A percentile compares a stretch with the other conserved stretches of the same genome.
Evolutionary conservation across 2,329 filamentous ascomycete species (phyloP).

Genomic region (Aspergillus sp.): DNA sequence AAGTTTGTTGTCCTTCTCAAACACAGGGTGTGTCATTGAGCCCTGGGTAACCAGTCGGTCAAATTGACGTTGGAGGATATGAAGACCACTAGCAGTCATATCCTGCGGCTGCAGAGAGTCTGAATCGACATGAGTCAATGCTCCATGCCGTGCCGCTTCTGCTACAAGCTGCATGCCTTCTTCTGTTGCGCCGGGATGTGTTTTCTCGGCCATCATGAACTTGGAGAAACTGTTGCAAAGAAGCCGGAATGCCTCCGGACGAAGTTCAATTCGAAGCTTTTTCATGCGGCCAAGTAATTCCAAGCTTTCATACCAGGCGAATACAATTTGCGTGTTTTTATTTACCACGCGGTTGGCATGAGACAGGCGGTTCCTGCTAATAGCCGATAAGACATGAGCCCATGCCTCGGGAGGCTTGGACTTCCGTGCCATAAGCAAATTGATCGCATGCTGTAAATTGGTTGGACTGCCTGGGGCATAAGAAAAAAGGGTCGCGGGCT

Average conservation of each 20-base stretch:
- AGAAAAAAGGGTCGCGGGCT: slow-evolving; percentile 21
- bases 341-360: slow-evolving; percentile 18
- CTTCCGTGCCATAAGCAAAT: slow-evolving; percentile 31
- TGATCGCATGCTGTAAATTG: slow-evolving; percentile 37
- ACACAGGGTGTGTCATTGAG: slow-evolving; percentile 20
- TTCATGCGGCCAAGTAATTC: slow-evolving; percentile 37
- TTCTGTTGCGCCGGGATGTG: slow-evolving; percentile 25
- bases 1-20: slow-evolving; percentile 18
- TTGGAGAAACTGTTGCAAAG: slow-evolving; percentile 37
- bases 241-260: slow-evolving; percentile 33
- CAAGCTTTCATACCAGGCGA: slow-evolving; percentile 40
- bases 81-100: slow-evolving; percentile 31
- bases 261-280: slow-evolving; percentile 28
- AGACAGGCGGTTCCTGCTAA: slow-evolving; percentile 25
- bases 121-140: slow-evolving; percentile 4
- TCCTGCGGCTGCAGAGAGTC: slow-evolving; percentile 22
- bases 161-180: slow-evolving; percentile 27
- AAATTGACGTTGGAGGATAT: slow-evolving; percentile 36
- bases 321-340: slow-evolving; percentile 29
- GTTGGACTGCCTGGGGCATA: slow-evolving; percentile 19
- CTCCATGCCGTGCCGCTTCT: slow-evolving; percentile 12
- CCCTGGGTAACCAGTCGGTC: slow-evolving; percentile 35
- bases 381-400: slow-evolving; percentile 35
- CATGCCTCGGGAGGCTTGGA: slow-evolving; percentile 35
- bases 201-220: slow-evolving; percentile 34